phyloP scores from a whole-genome alignment of 306 rosid species.

The Vigna trinervia region DNA sequence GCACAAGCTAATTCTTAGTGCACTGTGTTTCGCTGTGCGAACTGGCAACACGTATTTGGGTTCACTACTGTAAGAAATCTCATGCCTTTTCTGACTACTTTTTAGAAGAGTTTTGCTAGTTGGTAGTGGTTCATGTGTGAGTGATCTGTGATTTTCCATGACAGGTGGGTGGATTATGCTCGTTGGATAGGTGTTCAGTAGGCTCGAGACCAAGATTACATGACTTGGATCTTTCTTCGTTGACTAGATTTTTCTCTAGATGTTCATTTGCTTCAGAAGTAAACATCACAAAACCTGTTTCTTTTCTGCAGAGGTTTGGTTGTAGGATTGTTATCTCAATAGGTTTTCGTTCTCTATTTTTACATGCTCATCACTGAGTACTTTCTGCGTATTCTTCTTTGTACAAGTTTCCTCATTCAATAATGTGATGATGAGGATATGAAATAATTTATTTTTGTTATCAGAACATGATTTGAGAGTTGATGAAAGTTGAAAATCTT shows the following conservation, averaged over 20 bases:
- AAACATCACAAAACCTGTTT: slow-evolving; percentile 43
- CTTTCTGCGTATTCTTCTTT: slow-evolving; percentile 27
- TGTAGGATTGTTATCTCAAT: slow-evolving; percentile 46
- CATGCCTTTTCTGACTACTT: slow-evolving; percentile 13
- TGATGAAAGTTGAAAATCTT: slow-evolving; percentile 28
- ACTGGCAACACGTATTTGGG: slow-evolving; percentile 90
- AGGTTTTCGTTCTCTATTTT: slow-evolving; percentile 41
- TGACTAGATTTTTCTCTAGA: slow-evolving; percentile 40
- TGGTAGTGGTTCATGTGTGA: slow-evolving; percentile 13
- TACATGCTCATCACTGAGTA: slow-evolving; percentile 40
- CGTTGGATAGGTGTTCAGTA: slow-evolving; percentile 82
- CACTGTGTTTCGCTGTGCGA: slow-evolving; percentile 78
- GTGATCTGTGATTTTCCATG: slow-evolving; percentile 33
- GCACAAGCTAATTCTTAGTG: slow-evolving; percentile 79
- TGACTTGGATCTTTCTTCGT: slow-evolving; percentile 31
- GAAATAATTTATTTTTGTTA: slow-evolving; percentile 16
- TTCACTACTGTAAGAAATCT: slow-evolving; percentile 72
- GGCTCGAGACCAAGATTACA: slow-evolving; percentile 43
- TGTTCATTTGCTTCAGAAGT: slow-evolving; percentile 41
- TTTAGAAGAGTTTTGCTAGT: slow-evolving; percentile 3
- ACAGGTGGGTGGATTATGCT: slow-evolving; percentile 97
- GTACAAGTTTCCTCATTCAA: slow-evolving; percentile 35
- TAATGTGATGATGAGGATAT: slow-evolving; percentile 30
- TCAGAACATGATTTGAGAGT: slow-evolving; percentile 35
- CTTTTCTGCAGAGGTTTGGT: slow-evolving; percentile 42